Base-by-base conservation (phyloP, 305 asterid species). In the Fraxinus xanthoxyloides region DNA sequence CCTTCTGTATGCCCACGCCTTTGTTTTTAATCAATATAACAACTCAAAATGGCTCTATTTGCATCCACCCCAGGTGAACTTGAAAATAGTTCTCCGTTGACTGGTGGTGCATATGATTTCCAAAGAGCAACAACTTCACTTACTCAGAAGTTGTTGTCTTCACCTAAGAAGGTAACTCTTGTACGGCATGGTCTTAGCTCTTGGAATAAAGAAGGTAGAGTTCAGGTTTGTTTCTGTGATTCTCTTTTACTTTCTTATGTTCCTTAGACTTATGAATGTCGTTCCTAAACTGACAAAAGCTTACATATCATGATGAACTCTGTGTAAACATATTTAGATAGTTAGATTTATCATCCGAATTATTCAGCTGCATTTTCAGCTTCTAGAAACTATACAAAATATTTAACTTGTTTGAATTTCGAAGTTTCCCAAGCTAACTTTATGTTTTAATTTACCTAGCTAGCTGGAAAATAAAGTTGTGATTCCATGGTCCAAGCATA, bases 31-130 rank as follows among this genome's bases (percentile, higher is more conserved):
- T 78, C 48, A 40, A 36, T 4, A 9, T 21, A 15, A 24, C 17
- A 7, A 21, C n/a, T 59, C 38, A 26, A 15, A 79, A 30, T 83
- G 84, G 67, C 51, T 70, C 51, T 31, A 7, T 83, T 3, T 59
- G 32, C n/a, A 54, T 78, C 65, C 79, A n/a, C 31, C 69, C 34
- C 90, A 90, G 95, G 89, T 83, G 72, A 82, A 72, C 70, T 85
- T 30, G 87, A 81, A 75, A 88, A 82, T 28, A 85, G 85, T 78
- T 84, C 85, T 76, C 83, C 87, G 3, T 82, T 91, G 90, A 93
- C 94, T 76, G 97, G 97, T 75, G 93, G 95, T 7, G 94, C 97
- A 28, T 89, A 84, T 83, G 95, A 86, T 88, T 93, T 93, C 72
- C 91, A 83, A 32, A 86, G 80, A 75, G 92, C 96, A 80, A 89